phyloP scores from a whole-genome alignment of 202 grass and related monocot species.

The Zizania palustris region DNA sequence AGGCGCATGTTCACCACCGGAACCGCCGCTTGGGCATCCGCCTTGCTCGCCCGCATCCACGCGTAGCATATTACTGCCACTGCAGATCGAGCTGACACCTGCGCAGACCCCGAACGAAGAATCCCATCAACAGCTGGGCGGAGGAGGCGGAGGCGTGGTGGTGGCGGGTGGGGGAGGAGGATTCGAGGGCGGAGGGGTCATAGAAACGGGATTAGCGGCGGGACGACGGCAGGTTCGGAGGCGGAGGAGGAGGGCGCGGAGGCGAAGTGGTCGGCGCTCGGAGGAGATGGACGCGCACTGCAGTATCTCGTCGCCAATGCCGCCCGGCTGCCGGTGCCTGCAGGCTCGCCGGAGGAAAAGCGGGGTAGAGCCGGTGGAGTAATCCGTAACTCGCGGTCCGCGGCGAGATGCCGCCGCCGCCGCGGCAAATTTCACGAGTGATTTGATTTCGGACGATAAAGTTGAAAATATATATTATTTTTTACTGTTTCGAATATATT shows the following conservation, averaged over 20 bases:
- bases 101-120: background rate
- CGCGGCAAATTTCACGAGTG: background rate
- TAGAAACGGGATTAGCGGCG: conserved; percentile 72
- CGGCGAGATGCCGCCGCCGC: background rate
- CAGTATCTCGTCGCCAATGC: conserved; percentile 75
- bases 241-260: conserved; percentile 24
- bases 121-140: conserved; percentile 29
- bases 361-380: background rate
- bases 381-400: background rate
- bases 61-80: conserved; percentile 71
- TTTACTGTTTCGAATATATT: too few relatives aligned
- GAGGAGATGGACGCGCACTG: conserved; percentile 53
- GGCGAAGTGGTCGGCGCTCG: conserved; percentile 23
- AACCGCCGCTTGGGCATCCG: conserved; percentile 47
- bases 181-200: conserved; percentile 14
- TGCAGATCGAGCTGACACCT: conserved; percentile 70
- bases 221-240: conserved; percentile 51
- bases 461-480: too few relatives aligned
- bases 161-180: conserved; percentile 30
- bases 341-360: conserved; percentile 19
- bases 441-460: too few relatives aligned
- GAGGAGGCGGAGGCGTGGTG: conserved; percentile 24
- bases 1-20: conserved; percentile 59
- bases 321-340: conserved; percentile 52
- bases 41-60: conserved; percentile 63